These are phyloP conservation scores for Chenopodium quinoa DNA, from an alignment of 148 eudicot genomes.

Conservation along the genomic window DNA sequence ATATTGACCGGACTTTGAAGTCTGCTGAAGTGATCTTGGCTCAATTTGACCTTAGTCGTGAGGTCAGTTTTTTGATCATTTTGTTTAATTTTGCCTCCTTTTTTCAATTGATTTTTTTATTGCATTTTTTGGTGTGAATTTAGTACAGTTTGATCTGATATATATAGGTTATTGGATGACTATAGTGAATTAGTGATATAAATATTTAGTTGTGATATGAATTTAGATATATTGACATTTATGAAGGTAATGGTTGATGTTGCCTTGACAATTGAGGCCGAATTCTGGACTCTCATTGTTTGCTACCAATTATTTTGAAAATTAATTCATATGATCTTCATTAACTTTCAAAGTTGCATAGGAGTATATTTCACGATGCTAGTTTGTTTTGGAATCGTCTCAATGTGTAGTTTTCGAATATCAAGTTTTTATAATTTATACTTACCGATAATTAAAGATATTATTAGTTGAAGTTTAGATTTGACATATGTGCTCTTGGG, in stretches of 20 bases:
- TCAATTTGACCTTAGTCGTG: slow-evolving; percentile 81
- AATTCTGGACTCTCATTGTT: background rate
- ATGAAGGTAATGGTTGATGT: background rate
- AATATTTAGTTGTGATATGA: background rate
- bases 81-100: background rate
- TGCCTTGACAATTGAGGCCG: background rate
- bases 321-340: background rate
- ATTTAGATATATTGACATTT: background rate
- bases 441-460: too few relatives aligned
- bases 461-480: too few relatives aligned
- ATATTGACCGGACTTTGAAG: slow-evolving; percentile 84
- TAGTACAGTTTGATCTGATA: background rate
- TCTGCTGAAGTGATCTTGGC: slow-evolving; percentile 75
- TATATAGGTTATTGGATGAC: background rate
- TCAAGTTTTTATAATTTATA: too few relatives aligned
- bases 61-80: slow-evolving; percentile 39
- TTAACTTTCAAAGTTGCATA: background rate
- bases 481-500: too few relatives aligned
- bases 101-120: background rate
- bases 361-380: too few relatives aligned
- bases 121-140: background rate
- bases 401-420: too few relatives aligned
- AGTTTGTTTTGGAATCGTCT: background rate
- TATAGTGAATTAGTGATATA: background rate
- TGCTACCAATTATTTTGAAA: background rate